Percentiles rank a stretch among this genome's conserved stretches.
These are phyloP conservation scores for Trichophyton schoenleinii DNA, from an alignment of 2,329 filamentous ascomycete species.

Conservation along the genomic window DNA sequence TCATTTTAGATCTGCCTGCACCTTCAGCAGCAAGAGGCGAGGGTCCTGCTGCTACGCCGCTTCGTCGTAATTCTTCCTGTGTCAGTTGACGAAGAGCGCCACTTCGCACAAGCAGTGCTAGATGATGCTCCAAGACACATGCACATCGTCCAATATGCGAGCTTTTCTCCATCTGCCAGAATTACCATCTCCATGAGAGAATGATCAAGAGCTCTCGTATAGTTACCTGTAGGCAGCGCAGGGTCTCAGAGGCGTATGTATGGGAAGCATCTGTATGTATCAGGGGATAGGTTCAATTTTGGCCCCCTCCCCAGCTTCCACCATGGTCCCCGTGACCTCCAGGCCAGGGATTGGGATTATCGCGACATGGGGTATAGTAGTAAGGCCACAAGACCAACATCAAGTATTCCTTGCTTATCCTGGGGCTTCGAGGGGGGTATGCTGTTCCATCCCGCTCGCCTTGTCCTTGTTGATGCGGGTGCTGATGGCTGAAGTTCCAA, in stretches of 20 bases:
- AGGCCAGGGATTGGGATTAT: neutral
- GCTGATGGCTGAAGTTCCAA: neutral
- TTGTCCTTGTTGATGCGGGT: neutral
- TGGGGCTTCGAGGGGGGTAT: neutral
- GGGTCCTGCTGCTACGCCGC: neutral
- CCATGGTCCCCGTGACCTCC: neutral
- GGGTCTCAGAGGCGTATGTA: neutral
- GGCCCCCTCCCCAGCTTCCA: neutral
- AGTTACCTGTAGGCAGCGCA: neutral
- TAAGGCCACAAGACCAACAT: neutral
- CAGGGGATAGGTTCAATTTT: neutral
- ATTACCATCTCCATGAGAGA: too few relatives aligned
- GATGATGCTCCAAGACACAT: neutral
- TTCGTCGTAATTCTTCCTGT: neutral
- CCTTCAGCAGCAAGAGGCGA: neutral
- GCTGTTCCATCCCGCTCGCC: neutral
- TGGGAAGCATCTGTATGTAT: neutral
- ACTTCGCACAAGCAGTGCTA: neutral
- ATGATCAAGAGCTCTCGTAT: neutral
- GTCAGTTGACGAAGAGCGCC: neutral
- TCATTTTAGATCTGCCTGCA: neutral
- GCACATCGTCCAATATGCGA: neutral
- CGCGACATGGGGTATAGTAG: neutral
- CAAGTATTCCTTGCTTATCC: neutral
- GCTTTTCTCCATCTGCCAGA: neutral